Evolutionary conservation across 1,284 basidiomycete species (phyloP), one percentile per base, ranked within the genome.

Genomic region (Ceratobasidium sp.): DNA sequence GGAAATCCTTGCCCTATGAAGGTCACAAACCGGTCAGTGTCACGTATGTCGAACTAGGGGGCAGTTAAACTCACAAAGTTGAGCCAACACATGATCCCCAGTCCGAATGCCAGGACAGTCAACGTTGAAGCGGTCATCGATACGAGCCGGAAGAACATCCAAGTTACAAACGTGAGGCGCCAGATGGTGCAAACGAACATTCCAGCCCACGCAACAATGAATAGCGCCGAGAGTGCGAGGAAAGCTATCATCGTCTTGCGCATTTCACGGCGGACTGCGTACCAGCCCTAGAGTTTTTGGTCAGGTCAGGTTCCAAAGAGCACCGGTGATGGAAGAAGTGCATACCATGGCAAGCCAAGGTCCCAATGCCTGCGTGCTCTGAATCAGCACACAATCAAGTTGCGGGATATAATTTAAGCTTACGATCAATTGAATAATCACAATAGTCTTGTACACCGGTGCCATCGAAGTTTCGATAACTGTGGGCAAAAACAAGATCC

Each of bases 141-240:
- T 82, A 92, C 88, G 74, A 90, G 79, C 69, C 86, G 85, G 82
- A 93, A 93, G 84, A 93, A 92, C 7, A 81, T 68, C 75, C 92
- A 93, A 19, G 88, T 87, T 49, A 85, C 81, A 80, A 91, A 92
- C 19, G 88, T 89, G 89, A 91, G 92, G 61, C 89, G 87, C 86
- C 93, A 93, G 1, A 83, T 83, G 0, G 54, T 8, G 59, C 75
- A 66, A 59, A 87, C 83, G 80, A 94, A 93, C 88, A 92, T 91
- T 71, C 87, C 81, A 62, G 88, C 85, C 89, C 89, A 93, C 48
- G 88, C 76, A 63, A 82, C 85, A 49, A 92, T 83, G 79, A 92
- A 90, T 13, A 87, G 80, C 39, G 87, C 76, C 6, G 88, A 89
- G 65, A 92, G 77, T 16, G 84, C 78, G 66, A 93, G 83, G 83